Conservation (phyloP, 148 eudicot genomes). For the Beta vulgaris region DNA sequence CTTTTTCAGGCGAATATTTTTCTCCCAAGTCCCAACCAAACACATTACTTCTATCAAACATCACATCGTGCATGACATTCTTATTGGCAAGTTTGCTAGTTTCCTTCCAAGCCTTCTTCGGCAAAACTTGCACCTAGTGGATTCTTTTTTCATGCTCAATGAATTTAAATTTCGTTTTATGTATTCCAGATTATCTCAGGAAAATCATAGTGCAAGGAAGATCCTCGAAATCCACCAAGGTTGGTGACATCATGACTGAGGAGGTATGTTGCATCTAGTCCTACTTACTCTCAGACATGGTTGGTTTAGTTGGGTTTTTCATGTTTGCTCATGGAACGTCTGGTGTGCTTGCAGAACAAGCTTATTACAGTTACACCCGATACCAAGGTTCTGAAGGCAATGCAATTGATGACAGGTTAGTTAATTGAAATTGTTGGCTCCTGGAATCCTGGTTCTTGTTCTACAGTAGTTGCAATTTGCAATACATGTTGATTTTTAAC, state of each 20-base stretch:
- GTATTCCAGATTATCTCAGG: slow-evolving; percentile 82
- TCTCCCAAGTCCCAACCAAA: too few relatives aligned
- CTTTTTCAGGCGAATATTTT: too few relatives aligned
- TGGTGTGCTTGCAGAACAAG: slow-evolving; percentile 67
- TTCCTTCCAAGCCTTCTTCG: neutral
- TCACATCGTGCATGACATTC: too few relatives aligned
- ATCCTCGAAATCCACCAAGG: slow-evolving; percentile 96
- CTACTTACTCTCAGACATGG: neutral
- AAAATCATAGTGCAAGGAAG: slow-evolving; percentile 99
- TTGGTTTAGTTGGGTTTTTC: neutral
- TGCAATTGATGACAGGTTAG: slow-evolving; percentile 95
- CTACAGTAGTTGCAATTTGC: neutral
- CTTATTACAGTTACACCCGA: slow-evolving; percentile 84
- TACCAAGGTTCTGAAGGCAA: slow-evolving; percentile 87
- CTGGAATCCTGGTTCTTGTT: neutral
- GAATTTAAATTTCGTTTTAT: neutral
- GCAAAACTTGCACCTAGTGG: neutral
- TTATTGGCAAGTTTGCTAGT: too few relatives aligned
- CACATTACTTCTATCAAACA: too few relatives aligned
- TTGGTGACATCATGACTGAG: slow-evolving; percentile 99
- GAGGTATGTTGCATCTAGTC: slow-evolving; percentile 52
- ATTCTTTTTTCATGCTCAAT: neutral
- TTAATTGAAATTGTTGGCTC: neutral
- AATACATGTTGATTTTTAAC: neutral
- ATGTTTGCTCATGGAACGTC: neutral